Base-by-base conservation (phyloP, 805 yeast genomes). In the Grigorovia transvaalensis region DNA sequence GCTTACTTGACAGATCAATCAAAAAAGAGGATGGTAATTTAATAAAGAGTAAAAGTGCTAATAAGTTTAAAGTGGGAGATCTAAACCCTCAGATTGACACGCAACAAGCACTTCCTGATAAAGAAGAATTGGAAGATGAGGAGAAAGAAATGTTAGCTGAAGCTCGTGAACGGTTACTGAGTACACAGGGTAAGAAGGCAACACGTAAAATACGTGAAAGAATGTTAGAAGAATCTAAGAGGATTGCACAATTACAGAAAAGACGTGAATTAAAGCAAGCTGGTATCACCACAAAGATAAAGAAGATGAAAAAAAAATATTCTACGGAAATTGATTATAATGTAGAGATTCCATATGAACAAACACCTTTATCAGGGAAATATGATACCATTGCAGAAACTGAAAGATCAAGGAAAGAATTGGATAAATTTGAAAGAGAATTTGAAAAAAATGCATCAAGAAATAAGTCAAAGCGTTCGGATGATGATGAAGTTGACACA, bases 141-240 rank as follows among this genome's bases (percentile, higher is more conserved):
- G 96, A 91, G 60, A 71, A 78, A 52, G 97, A 91, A 65, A 88
- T 90, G 96, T 67, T 90, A 8, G 80, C 88, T n/a, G 99, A 93
- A 64, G 99, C 99, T 0, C 77, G 84, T 47, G 96, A 96, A 1
- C 77, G 99, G 58, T 71, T 91, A 56, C 87, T 95, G 12, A 90
- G 88, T 60, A 89, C 97, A 0, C 88, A 85, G 65, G 99, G 98
- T 54, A 89, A 90, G 58, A 91, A 91, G 67, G 96, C 97, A 0
- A 87, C 90, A 53, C 70, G 98, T 53, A 88, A 90, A 63, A 87
- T 84, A 1, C 73, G 97, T 52, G 98, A 91, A 64, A 72, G 93
- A 49, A 76, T 86, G 77, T 70, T 88, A 46, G 86, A 82, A 48
- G 95, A 89, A 61, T 85, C 88, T 53, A 77, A 81, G 58, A 70